phyloP scores from a whole-genome alignment of 2,329 filamentous ascomycete genomes.

The Alternaria ethzedia region DNA sequence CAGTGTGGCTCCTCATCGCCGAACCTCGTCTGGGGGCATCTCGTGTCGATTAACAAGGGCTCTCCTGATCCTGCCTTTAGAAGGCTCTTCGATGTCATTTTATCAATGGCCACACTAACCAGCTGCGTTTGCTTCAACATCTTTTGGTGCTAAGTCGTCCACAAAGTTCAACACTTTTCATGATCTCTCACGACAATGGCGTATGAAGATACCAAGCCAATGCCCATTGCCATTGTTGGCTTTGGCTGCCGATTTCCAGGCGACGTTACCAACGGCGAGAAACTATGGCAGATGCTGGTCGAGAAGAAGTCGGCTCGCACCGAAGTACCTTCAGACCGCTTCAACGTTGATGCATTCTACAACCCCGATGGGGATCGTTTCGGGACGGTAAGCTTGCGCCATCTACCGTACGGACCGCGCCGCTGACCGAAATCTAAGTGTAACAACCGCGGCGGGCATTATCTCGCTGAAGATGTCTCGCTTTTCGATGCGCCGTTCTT shows the following conservation, averaged over 20 bases:
- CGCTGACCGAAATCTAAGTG: slow-evolving; percentile 1
- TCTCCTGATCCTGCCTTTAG: not conserved
- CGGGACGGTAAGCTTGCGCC: slow-evolving; percentile 8
- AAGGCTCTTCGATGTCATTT: not conserved
- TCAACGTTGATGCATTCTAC: slow-evolving; percentile 23
- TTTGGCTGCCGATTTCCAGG: slow-evolving; percentile 33
- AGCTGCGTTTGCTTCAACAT: not conserved
- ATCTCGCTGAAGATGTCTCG: slow-evolving; percentile 24
- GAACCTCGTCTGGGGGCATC: not conserved
- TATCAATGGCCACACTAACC: not conserved
- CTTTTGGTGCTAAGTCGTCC: not conserved
- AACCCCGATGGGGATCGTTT: slow-evolving; percentile 20
- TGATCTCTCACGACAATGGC: not conserved
- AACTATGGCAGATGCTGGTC: slow-evolving; percentile 22
- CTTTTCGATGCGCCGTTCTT: slow-evolving; percentile 35
- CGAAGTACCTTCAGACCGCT: slow-evolving; percentile 17
- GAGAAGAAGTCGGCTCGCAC: slow-evolving; percentile 13
- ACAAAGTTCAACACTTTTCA: not conserved
- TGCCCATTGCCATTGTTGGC: slow-evolving; percentile 39
- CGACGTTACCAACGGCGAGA: slow-evolving; percentile 16
- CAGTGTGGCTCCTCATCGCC: not conserved
- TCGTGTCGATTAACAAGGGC: not conserved
- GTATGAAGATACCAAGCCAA: slow-evolving; percentile 8
- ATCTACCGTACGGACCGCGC: not conserved
- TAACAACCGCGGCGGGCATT: slow-evolving; percentile 26